Base-by-base conservation (phyloP, 2,329 filamentous ascomycete genomes). In the Fusarium fujikuroi region DNA sequence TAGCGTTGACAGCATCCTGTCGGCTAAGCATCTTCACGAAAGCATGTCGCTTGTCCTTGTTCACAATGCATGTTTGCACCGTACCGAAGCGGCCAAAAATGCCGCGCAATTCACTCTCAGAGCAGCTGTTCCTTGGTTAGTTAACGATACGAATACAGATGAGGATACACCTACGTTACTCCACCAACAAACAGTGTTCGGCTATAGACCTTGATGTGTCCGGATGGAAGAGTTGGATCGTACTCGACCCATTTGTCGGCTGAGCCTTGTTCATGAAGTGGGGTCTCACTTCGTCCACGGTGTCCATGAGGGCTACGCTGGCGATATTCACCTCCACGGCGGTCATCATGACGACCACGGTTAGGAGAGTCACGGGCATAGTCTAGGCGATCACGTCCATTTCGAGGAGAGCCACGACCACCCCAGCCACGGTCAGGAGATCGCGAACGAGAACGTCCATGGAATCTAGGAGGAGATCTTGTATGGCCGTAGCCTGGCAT, bases 11-110 rank as follows among this genome's bases (percentile, higher is more conserved):
- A 19, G 96, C 95, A 82, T 97, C 94, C 70, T 90, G 88, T 42
- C 97, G 94, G 72, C 90, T 96, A 75, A 96, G 89, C 96, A 99
- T 99, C 85, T 99, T 99, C 79, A 99, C 95, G 81, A 99, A 99
- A 10, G 96, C 96, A 82, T 99, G 96, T 23, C 96, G 93, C 85
- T 98, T 99, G 79, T 99, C 96, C 79, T 94, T 93, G 84, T 99
- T 98, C 75, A 98, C 95, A 74, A 99, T 99, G 83, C 95, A 98
- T 3, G 95, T 98, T 83, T 99, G 96, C 8, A 99, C 96, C 60
- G 91, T 87, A 66, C 96, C 96, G 79, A 92, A 97, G 50, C 91
- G 91, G 78, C 86, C 87, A 82, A 99, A 99, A 49, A 97, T 91
- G 57, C 85, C 85, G 60, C 95, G 91, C 60, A 99, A 87, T 80